Base-by-base conservation (phyloP, 169 alveolate species). In the Plasmodium adleri region DNA sequence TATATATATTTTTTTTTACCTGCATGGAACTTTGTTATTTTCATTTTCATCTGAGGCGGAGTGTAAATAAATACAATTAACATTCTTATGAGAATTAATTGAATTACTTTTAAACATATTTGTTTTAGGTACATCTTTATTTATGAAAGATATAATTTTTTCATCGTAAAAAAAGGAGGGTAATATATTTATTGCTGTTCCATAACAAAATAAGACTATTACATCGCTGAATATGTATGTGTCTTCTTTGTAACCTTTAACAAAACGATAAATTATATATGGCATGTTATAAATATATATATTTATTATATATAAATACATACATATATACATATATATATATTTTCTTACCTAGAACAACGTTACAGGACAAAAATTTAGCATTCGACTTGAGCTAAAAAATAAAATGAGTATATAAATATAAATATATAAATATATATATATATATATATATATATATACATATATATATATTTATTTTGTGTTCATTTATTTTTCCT, bases 241-340 rank as follows among this genome's bases (percentile, higher is more conserved):
- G 68, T 83, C 91, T 68, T 83, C 91, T 70, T 83, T 83, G 67
- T 83, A 83, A 24, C 91, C 91, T 76, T 60, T 43, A 49, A 74
- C 45, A 59, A 20, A 20, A 15, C 20, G 32, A 67, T 32, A 67
- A 54, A 22, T 0, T 1, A n/a, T 20, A 39, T 64, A n/a, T 13
- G 24, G 49, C 63, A 45, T 20, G 7, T 32, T 49, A 60, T 9
- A 54, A 43, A 13, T 8, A 20, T 54, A n/a, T 52, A 5, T 72
- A n/a, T 71, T 3, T 17, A 22, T 13, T 9, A 9, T 71, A 58
- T 71, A n/a, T 58, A 9, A 7, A 17, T 17, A 56, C 20, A 71
- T 15, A 17, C 20, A 13, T 17, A 59, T 59, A 59, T 15, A 15
- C 2, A 20, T 15, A 20, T 17, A 60, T 20, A 17, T 60, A 60